Base-by-base conservation (phyloP, 257 asterid genomes). In the Nicotiana benthamiana region DNA sequence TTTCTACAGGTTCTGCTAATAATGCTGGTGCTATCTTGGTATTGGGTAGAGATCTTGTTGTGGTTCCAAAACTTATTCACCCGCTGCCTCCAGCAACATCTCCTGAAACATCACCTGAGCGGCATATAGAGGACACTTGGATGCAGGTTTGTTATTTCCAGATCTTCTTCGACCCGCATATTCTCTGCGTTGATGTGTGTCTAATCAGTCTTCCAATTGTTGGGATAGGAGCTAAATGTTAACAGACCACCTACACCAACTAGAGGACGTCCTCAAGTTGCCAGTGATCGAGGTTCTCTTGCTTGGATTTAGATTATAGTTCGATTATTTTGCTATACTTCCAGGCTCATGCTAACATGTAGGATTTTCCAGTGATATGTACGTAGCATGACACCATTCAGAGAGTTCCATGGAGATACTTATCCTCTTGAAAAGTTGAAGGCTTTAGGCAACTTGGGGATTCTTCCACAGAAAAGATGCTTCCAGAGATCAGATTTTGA, bases 1-100 rank as follows among this genome's bases (percentile, higher is more conserved):
- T 30, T 66, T 82, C 64, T 34, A 28, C 83, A 92, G 99, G 99
- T 79, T 93, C 99, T 78, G 99, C 99, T 3, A 95, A 95, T 86
- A 95, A 95, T 87, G 98, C 99, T 52, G 99, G 99, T 80, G 99
- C 99, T 63, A 95, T 95, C 86, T 89, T 95, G 89, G 99, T 95
- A 79, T 83, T 95, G 93, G 98, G 99, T 82, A 90, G 99, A 88
- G 99, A 95, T 90, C 90, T 95, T 83, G 99, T 95, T 24, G 99
- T 95, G 54, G 99, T 95, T 80, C 99, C 99, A 53, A 95, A 95
- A 83, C 89, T 95, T 40, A 95, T 93, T 79, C 99, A 93, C 83
- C 99, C 97, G 8, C 83, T 92, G 80, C 97, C 99, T 1, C 99
- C 99, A 26, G 97, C 97, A 36, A 84, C 97, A 75, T 93, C 99